Evolutionary conservation across 352 stramenopile genomes (phyloP), one percentile per base, ranked within the genome.

Genomic region (Phytophthora cactorum): DNA sequence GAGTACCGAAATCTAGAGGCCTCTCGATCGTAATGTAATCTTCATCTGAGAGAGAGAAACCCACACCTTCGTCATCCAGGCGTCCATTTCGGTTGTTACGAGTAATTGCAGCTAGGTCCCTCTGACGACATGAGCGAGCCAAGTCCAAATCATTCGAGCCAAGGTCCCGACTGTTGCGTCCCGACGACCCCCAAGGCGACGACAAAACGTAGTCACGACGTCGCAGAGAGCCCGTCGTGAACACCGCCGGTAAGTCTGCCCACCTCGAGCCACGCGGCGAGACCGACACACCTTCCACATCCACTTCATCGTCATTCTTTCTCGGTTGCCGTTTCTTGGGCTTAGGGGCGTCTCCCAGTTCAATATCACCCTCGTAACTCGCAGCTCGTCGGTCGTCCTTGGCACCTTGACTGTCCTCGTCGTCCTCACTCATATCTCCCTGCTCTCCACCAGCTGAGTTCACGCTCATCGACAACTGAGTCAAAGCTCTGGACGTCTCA

Each of bases 21-120:
- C 68, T 76, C 34, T 93, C 82, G 29, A 88, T 77, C 9, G 80
- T 79, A 47, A 93, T 75, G 38, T 88, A 93, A 46, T 93, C 82
- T 68, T 89, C 82, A 25, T 92, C 84, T 6, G 84, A 92, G 11
- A 92, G 74, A 11, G 74, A 79, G 44, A 78, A 72, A 0, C 70
- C 73, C 4, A 80, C 68, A 36, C 73, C 61, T 66, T 72, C 63
- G 8, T 77, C 66, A 50, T 74, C 59, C 55, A 77, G 62, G 6
- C 67, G 71, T 17, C 70, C 75, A 46, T 82, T 65, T 0, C 78
- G 64, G 31, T 72, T 81, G 55, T 68, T 87, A 2, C 79, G 65
- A 15, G 77, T 70, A 28, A 75, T 72, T 43, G 70, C 60, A 12
- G 66, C 52, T 29, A 77, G 10, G 31, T 78, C 71, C 22, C 53